A percentile compares a stretch with the other conserved stretches of the same genome.
Conservation (phyloP, 2,329 filamentous ascomycete genomes). For the Microcyclosporella mali region DNA sequence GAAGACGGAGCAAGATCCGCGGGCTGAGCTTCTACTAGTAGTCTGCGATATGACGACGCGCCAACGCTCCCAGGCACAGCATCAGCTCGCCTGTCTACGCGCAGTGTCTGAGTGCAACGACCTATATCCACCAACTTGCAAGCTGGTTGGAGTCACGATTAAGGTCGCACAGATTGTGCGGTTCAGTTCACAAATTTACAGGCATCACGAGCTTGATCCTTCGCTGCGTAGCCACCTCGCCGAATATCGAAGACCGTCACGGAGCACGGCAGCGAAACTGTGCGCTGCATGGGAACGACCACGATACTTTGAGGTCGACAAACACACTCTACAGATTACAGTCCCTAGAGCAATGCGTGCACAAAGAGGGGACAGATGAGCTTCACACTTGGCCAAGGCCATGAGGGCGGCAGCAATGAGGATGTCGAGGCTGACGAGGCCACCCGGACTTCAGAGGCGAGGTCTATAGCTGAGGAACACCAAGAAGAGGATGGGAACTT, state of each 20-base stretch:
- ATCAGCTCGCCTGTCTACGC: too few species aligned
- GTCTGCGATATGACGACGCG: too few species aligned
- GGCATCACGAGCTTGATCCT: constrained; percentile 3
- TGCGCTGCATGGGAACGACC: too few species aligned
- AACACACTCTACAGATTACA: not conserved
- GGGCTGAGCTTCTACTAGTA: too few species aligned
- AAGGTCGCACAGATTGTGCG: not conserved
- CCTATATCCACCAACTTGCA: too few species aligned
- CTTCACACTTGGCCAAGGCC: constrained; percentile 58
- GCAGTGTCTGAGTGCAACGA: too few species aligned
- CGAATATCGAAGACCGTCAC: too few species aligned
- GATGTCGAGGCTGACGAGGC: constrained; percentile 39
- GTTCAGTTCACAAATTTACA: not conserved
- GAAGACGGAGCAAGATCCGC: too few species aligned
- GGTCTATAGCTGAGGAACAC: constrained; percentile 23
- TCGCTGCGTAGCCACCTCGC: constrained; percentile 4
- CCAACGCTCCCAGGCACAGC: too few species aligned
- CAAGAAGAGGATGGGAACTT: constrained; percentile 15
- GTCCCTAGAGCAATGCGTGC: constrained; percentile 52
- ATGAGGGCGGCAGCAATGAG: constrained; percentile 55
- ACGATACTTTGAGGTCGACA: too few species aligned
- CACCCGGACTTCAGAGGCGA: constrained; percentile 19
- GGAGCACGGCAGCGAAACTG: too few species aligned
- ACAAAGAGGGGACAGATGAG: constrained; percentile 56
- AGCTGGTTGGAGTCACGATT: too few species aligned